A percentile compares a stretch with the other conserved stretches of the same genome.
phyloP scores from a whole-genome alignment of 148 eudicot genomes.

The Nyssa sinensis region DNA sequence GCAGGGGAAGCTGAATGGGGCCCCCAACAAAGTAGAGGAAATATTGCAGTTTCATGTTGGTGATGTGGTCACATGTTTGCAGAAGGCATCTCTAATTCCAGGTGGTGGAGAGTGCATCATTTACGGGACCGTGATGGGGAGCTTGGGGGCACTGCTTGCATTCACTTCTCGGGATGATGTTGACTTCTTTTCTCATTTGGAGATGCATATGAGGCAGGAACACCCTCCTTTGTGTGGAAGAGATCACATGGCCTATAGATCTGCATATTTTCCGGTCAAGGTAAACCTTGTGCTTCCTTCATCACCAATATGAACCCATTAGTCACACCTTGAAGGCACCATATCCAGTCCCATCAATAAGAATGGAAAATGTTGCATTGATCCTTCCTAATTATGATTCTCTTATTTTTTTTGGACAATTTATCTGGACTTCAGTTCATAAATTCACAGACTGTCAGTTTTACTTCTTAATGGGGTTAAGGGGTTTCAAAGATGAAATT shows the following conservation, averaged over 20 bases:
- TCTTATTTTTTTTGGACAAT: not conserved
- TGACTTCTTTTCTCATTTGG: constrained; percentile 96
- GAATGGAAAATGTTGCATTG: not conserved
- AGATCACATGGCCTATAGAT: constrained; percentile 98
- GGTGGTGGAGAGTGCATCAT: constrained; percentile 90
- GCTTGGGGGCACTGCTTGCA: constrained; percentile 92
- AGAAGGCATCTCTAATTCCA: constrained; percentile 91
- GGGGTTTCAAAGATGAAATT: not conserved
- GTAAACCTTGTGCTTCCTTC: constrained; percentile 31
- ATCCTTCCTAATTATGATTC: not conserved
- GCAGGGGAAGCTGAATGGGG: constrained; percentile 94
- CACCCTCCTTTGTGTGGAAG: constrained; percentile 98
- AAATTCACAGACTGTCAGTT: not conserved
- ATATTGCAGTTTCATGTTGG: constrained; percentile 98
- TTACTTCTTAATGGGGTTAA: no score
- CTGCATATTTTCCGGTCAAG: constrained; percentile 96
- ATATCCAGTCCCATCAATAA: not conserved
- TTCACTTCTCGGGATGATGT: constrained; percentile 94
- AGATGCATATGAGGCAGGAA: constrained; percentile 99
- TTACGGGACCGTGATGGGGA: constrained; percentile 98
- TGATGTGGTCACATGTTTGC: constrained; percentile 87
- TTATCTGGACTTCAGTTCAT: not conserved
- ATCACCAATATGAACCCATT: not conserved
- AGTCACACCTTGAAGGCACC: not conserved
- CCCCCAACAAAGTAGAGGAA: constrained; percentile 96